phyloP scores from a whole-genome alignment of 148 eudicot species.

The Euryodendron excelsum region DNA sequence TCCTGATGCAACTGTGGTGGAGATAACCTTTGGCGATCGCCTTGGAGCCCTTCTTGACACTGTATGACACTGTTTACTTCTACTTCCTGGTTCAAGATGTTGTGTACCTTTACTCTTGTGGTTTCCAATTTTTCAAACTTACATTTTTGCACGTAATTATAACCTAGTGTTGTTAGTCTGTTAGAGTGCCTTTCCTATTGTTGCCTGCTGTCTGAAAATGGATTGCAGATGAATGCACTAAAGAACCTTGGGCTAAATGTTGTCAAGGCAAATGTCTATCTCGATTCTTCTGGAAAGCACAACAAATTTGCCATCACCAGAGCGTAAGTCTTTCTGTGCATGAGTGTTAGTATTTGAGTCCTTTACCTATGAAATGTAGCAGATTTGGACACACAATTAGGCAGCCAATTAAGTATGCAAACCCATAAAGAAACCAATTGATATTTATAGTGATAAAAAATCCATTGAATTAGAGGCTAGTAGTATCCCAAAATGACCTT shows the following conservation, averaged over 20 bases:
- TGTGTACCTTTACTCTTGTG: background rate
- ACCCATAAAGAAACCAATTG: background rate
- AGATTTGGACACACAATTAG: background rate
- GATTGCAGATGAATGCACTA: conserved; percentile 83
- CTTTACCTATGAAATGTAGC: background rate
- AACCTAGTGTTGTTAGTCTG: background rate
- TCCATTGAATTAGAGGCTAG: background rate
- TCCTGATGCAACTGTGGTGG: conserved; percentile 81
- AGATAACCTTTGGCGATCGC: conserved; percentile 85
- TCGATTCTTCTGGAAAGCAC: conserved; percentile 97
- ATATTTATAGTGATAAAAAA: background rate
- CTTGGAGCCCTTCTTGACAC: conserved; percentile 95
- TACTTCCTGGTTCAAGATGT: background rate
- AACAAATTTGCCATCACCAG: conserved; percentile 86
- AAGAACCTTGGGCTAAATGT: conserved; percentile 90
- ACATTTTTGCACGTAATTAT: background rate
- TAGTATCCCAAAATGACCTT: background rate
- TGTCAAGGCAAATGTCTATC: conserved; percentile 85
- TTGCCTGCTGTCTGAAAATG: conserved; percentile 26
- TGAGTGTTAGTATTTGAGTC: conserved; percentile 12
- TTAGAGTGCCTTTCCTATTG: conserved; percentile 19
- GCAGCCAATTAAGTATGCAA: background rate
- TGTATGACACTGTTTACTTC: conserved; percentile 36
- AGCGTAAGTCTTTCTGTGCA: conserved; percentile 59
- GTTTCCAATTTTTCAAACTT: background rate